Conservation (phyloP, 305 asterid species). For the Fraxinus xanthoxyloides region DNA sequence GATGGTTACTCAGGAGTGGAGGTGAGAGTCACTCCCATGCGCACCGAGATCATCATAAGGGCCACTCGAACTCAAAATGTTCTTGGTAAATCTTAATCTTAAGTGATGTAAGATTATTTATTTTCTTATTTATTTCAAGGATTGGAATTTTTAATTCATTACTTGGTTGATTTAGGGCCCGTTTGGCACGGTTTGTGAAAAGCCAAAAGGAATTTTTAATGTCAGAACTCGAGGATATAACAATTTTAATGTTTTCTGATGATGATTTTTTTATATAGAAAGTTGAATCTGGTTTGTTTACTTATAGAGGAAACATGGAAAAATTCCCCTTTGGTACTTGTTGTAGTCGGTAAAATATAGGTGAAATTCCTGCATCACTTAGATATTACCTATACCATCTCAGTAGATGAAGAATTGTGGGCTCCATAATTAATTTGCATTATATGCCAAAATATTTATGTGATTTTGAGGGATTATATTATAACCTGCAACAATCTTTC, state of each 20-base stretch:
- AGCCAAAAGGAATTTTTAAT: background rate
- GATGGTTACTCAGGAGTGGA: constrained; percentile 28
- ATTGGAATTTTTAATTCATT: background rate
- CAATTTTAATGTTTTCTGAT: background rate
- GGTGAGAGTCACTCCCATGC: constrained; percentile 34
- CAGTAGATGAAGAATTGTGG: background rate
- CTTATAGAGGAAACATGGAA: background rate
- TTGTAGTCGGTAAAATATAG: background rate
- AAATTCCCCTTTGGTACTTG: background rate
- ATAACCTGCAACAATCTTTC: background rate
- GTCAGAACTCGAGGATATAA: background rate
- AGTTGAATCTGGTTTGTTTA: background rate
- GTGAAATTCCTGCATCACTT: background rate
- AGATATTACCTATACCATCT: background rate
- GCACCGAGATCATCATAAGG: constrained; percentile 58
- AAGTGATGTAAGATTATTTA: background rate
- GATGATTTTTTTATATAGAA: background rate
- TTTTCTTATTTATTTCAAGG: background rate
- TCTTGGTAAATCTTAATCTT: constrained; percentile 28
- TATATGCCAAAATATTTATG: background rate
- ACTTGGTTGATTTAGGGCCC: background rate
- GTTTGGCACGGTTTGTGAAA: too few relatives aligned
- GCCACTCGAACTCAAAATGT: constrained; percentile 59
- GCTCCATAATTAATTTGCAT: background rate
- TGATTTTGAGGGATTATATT: background rate